These are phyloP conservation scores for Tillandsia leiboldiana DNA, from an alignment of 176 grass and related monocot genomes.

Conservation along the genomic window DNA sequence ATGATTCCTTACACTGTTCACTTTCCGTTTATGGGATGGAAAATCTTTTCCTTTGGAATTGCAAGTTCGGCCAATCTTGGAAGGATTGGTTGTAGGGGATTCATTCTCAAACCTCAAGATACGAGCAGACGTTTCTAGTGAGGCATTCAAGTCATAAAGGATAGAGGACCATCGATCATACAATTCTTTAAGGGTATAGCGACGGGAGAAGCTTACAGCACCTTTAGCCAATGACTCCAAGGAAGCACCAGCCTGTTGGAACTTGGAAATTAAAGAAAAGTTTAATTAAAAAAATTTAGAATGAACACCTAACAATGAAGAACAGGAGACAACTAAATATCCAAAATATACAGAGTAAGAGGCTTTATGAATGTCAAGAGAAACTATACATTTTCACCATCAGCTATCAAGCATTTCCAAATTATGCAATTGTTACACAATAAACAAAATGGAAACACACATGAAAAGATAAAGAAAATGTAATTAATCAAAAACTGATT, in stretches of 20 bases:
- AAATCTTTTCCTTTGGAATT: slow-evolving; percentile 51
- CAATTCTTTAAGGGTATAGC: slow-evolving; percentile 38
- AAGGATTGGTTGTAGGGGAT: slow-evolving; percentile 37
- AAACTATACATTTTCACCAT: neutral
- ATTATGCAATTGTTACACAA: neutral
- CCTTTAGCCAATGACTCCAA: slow-evolving; percentile 52
- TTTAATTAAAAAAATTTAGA: neutral
- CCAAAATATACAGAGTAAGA: neutral
- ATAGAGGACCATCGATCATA: slow-evolving; percentile 39
- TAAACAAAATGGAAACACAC: neutral
- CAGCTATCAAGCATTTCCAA: neutral
- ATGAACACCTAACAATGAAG: neutral
- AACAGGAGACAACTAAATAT: neutral
- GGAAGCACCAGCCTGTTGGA: slow-evolving; percentile 39
- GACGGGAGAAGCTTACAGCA: slow-evolving; percentile 35
- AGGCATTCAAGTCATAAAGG: slow-evolving; percentile 23
- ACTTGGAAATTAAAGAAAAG: slow-evolving; percentile 4
- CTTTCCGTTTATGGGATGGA: slow-evolving; percentile 53
- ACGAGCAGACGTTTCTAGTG: slow-evolving; percentile 25
- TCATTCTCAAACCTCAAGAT: slow-evolving; percentile 34
- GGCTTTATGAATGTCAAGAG: neutral
- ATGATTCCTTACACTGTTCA: slow-evolving; percentile 37
- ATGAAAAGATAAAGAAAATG: neutral
- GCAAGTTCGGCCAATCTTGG: slow-evolving; percentile 43
- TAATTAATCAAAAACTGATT: neutral